Evolutionary conservation across 2,329 filamentous ascomycete species (phyloP).

Genomic region (Cladophialophora yegresii): DNA sequence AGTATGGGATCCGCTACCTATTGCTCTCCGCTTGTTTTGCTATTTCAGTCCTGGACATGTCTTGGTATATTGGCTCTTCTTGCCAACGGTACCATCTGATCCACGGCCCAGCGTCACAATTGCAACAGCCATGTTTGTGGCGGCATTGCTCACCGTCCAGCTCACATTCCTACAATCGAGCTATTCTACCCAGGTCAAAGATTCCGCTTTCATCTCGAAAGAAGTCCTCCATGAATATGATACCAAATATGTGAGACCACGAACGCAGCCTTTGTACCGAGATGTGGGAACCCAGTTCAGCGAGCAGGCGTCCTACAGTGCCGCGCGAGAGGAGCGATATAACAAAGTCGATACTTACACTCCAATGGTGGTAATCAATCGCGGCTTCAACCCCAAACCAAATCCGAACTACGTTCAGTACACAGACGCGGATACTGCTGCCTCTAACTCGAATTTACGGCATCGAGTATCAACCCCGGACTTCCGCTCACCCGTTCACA

Average conservation of each 20-base stretch:
- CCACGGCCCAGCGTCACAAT: constrained; percentile 82
- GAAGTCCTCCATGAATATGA: constrained; percentile 96
- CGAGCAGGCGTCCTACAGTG: constrained; percentile 42
- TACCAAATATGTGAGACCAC: constrained; percentile 89
- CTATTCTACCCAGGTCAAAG: constrained; percentile 83
- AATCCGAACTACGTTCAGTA: constrained; percentile 76
- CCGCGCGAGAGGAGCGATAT: constrained; percentile 48
- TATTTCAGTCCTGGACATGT: constrained; percentile 92
- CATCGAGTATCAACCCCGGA: constrained; percentile 51
- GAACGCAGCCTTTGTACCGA: constrained; percentile 76
- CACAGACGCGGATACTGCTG: constrained; percentile 65
- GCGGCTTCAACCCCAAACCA: constrained; percentile 76
- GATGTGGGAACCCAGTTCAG: constrained; percentile 79
- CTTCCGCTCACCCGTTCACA: constrained; percentile 46
- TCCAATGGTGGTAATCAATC: constrained; percentile 65
- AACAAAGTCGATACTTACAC: constrained; percentile 64
- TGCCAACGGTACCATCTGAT: constrained; percentile 75
- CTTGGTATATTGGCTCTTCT: constrained; percentile 83
- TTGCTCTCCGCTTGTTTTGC: constrained; percentile 79
- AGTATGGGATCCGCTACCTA: constrained; percentile 88
- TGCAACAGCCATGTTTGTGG: constrained; percentile 76
- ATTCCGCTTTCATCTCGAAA: constrained; percentile 79
- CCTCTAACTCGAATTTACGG: constrained; percentile 44
- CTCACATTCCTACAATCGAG: constrained; percentile 70
- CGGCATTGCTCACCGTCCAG: constrained; percentile 73